These are phyloP conservation scores for Blastocystis sp. DNA, from an alignment of 352 stramenopile species.

Conservation along the genomic window DNA sequence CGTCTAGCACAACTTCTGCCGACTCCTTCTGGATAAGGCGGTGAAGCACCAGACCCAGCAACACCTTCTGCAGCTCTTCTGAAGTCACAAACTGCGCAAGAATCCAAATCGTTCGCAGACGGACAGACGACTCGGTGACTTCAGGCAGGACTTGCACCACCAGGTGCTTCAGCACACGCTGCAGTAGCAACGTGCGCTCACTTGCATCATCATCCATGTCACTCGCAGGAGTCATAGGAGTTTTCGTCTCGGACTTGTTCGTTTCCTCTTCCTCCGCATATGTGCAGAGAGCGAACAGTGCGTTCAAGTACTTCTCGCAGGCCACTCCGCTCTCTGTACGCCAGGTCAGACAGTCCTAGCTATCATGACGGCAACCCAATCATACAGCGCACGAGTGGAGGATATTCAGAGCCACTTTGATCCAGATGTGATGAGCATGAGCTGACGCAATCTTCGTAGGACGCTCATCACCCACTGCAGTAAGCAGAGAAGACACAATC, in stretches of 20 bases:
- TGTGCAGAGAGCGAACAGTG: neutral
- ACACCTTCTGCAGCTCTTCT: slow-evolving; percentile 20
- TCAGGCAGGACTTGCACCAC: slow-evolving; percentile 30
- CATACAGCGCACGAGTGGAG: neutral
- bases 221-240: neutral
- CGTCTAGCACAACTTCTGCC: neutral
- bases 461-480: slow-evolving; percentile 30
- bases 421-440: neutral
- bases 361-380: neutral
- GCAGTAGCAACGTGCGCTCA: neutral
- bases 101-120: slow-evolving; percentile 51
- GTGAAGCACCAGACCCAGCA: slow-evolving; percentile 33
- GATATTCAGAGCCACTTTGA: slow-evolving; percentile 40
- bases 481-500: slow-evolving; percentile 44
- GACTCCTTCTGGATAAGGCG: neutral
- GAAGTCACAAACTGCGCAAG: slow-evolving; percentile 35
- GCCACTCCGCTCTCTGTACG: neutral
- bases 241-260: neutral
- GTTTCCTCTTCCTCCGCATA: neutral
- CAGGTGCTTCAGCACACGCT: slow-evolving; percentile 37
- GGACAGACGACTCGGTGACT: neutral
- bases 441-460: neutral
- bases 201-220: slow-evolving; percentile 9
- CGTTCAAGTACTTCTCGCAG: slow-evolving; percentile 24
- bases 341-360: slow-evolving; percentile 45